Conservation (phyloP, 2,329 filamentous ascomycete genomes). For the Ascochyta pisi region DNA sequence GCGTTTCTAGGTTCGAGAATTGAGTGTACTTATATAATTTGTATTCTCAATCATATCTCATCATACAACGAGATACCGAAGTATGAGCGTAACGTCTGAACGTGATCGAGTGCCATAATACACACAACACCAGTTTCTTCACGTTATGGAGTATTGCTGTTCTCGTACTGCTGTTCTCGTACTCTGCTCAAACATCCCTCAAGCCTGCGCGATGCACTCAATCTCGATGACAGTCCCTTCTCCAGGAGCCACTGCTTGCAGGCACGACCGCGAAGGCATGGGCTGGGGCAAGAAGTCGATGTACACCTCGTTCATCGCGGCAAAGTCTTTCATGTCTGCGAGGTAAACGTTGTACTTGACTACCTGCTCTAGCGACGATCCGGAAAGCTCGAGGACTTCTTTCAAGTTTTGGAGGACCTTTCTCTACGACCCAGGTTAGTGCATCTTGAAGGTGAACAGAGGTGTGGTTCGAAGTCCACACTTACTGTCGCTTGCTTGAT, state of each 20-base stretch:
- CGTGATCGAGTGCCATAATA: too few species aligned
- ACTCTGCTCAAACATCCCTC: background rate
- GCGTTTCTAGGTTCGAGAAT: too few species aligned
- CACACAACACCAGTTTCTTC: too few species aligned
- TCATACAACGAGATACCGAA: background rate
- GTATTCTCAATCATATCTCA: background rate
- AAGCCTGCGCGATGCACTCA: conserved; percentile 35
- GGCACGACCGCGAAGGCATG: conserved; percentile 27
- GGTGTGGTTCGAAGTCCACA: background rate
- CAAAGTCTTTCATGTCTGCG: conserved; percentile 39
- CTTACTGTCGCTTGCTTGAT: conserved; percentile 35
- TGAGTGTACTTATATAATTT: too few species aligned
- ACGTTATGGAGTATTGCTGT: background rate
- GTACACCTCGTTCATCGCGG: conserved; percentile 41
- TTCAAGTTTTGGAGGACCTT: conserved; percentile 32
- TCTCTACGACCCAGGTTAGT: conserved; percentile 9
- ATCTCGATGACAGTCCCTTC: conserved; percentile 37
- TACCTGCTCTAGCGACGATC: conserved; percentile 38
- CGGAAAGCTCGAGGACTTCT: conserved; percentile 33
- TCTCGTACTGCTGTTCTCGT: background rate
- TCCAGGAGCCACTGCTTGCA: conserved; percentile 30
- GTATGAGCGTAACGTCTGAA: background rate
- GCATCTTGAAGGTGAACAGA: background rate
- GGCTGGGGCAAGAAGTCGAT: conserved; percentile 36
- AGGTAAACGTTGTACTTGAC: conserved; percentile 43